Evolutionary conservation across 345 rosid species (phyloP).

Genomic region (Eucalyptus marginata): DNA sequence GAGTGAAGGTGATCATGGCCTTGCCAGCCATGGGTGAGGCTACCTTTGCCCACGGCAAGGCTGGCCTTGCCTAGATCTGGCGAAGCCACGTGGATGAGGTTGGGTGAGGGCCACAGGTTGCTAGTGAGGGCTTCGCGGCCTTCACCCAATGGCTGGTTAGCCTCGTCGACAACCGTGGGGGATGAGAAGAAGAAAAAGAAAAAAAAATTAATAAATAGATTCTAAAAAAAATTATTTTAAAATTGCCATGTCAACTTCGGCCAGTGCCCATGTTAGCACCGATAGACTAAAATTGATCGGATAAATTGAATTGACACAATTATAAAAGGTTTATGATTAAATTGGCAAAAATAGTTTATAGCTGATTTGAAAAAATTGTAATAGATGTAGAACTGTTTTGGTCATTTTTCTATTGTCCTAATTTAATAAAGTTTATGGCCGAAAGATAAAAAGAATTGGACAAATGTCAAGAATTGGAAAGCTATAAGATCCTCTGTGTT

Average conservation of each 20-base stretch:
- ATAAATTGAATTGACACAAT: too few species aligned
- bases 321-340: too few species aligned
- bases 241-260: too few species aligned
- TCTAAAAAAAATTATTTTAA: too few species aligned
- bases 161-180: rapidly evolving
- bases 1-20: too few species aligned
- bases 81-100: rapidly evolving
- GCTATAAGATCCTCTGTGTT: background rate
- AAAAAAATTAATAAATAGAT: too few species aligned
- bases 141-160: too few species aligned
- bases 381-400: too few species aligned
- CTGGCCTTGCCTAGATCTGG: rapidly evolving
- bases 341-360: rapidly evolving
- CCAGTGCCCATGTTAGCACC: too few species aligned
- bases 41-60: too few species aligned
- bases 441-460: background rate
- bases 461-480: background rate
- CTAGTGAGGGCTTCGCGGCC: rapidly evolving
- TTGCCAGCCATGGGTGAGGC: rapidly evolving
- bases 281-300: too few species aligned
- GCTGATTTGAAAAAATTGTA: rapidly evolving
- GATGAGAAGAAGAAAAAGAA: too few species aligned
- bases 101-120: rapidly evolving
- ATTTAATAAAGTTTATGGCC: background rate
- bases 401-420: background rate